These are phyloP conservation scores for Pharus latifolius DNA, from an alignment of 176 grass and related monocot genomes.

Conservation along the genomic window DNA sequence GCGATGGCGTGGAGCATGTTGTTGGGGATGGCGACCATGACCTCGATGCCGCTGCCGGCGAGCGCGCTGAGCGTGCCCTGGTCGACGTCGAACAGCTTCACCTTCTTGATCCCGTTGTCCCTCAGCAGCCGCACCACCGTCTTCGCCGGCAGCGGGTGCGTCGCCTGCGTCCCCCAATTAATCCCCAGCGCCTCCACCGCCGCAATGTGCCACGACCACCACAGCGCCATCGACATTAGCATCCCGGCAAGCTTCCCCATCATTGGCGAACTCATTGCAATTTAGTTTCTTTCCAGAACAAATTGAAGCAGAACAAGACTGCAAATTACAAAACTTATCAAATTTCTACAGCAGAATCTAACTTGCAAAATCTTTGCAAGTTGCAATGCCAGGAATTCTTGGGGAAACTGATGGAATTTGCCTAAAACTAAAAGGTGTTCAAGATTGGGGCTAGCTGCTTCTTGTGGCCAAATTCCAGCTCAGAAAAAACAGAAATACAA, in stretches of 20 bases:
- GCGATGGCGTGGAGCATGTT: conserved; percentile 27
- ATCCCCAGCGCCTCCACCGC: conserved; percentile 29
- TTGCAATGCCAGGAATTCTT: neutral
- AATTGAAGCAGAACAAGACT: neutral
- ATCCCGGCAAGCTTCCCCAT: neutral
- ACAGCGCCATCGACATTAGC: neutral
- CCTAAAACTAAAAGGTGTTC: neutral
- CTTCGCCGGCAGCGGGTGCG: conserved; percentile 46
- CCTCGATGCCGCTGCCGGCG: conserved; percentile 46
- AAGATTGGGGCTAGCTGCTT: neutral
- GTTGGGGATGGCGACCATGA: conserved; percentile 55
- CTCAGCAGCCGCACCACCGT: conserved; percentile 38
- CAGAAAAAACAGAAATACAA: neutral
- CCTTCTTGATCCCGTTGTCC: conserved; percentile 54
- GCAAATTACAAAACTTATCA: neutral
- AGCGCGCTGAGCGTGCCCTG: conserved; percentile 38
- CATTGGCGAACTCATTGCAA: neutral
- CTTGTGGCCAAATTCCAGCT: neutral
- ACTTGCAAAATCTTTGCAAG: neutral
- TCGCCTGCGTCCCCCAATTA: conserved; percentile 64
- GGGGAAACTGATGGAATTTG: neutral
- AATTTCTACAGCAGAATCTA: too few species aligned
- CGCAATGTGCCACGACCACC: too few species aligned
- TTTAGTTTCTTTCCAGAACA: neutral
- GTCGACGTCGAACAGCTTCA: conserved; percentile 68